phyloP scores from a whole-genome alignment of 192 early-diverging fungal genomes.

The Rhizophagus clarus region DNA sequence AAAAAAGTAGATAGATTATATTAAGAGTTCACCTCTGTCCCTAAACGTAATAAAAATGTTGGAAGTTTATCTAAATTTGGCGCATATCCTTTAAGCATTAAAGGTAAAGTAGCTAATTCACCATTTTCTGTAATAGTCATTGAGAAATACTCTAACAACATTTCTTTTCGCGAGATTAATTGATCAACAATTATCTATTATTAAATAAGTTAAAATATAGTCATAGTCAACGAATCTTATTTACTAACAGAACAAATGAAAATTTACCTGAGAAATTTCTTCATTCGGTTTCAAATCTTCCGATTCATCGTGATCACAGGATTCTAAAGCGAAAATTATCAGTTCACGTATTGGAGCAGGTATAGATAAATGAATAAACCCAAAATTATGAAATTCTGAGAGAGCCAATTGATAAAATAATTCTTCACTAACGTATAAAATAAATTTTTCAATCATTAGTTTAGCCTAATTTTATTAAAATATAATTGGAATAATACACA shows the following conservation, averaged over 20 bases:
- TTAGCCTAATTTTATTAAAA: not conserved
- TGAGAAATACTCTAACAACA: slow-evolving; percentile 92
- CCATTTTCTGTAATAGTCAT: slow-evolving; percentile 69
- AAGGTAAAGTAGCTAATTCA: slow-evolving; percentile 68
- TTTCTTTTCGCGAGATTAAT: slow-evolving; percentile 61
- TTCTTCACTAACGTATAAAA: slow-evolving; percentile 59
- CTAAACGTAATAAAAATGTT: slow-evolving; percentile 77
- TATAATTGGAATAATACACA: not conserved
- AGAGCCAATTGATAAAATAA: slow-evolving; percentile 89
- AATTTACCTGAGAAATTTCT: slow-evolving; percentile 60
- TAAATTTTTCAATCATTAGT: slow-evolving; percentile 3
- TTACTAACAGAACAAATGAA: not conserved
- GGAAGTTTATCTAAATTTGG: slow-evolving; percentile 88
- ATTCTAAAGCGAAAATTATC: slow-evolving; percentile 68
- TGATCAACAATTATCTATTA: slow-evolving; percentile 50
- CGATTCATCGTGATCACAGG: slow-evolving; percentile 47
- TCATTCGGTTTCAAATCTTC: slow-evolving; percentile 53
- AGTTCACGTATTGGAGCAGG: slow-evolving; percentile 71
- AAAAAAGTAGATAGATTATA: not conserved
- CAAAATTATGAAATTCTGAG: slow-evolving; percentile 88
- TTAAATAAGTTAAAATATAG: not conserved
- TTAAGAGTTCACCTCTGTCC: slow-evolving; percentile 58
- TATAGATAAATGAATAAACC: slow-evolving; percentile 63
- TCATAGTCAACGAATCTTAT: not conserved
- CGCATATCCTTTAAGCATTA: slow-evolving; percentile 78